Base-by-base conservation (phyloP, 2,329 filamentous ascomycete species). In the Colletotrichum trifolii region DNA sequence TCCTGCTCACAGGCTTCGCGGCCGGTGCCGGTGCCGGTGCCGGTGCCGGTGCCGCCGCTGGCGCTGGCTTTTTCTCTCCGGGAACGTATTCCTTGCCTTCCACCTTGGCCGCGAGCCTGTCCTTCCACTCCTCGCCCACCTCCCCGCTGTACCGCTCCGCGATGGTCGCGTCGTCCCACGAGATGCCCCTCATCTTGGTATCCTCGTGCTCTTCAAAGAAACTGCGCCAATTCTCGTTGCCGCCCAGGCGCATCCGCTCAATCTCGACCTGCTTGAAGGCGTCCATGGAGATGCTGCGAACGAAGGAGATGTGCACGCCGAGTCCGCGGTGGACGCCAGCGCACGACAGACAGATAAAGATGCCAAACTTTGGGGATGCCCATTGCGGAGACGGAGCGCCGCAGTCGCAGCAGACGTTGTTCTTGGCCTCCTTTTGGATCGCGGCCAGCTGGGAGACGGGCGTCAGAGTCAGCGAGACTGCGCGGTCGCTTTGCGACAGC, bases 341-440 rank as follows among this genome's bases (percentile, higher is more conserved):
- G 83, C 96, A 99, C 69, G 91, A 93, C 56, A 99, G 89, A 80
- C 96, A 99, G 85, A 99, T 97, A 83, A 99, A 99, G 78, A 97
- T 93, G 75, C 95, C 95, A 76, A 99, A 97, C 80, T 99, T 99
- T 69, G 96, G 96, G 42, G 94, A 86, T 71, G 96, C 95, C 96
- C 96, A 99, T 91, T 99, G 96, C 68, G 96, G 96, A 72, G 93
- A 96, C 25, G 96, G 95, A 48, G 96, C 95, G 76, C 90, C 90
- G 84, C 96, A 99, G 82, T 99, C 96, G 82, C 94, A 95, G 83
- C 96, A 99, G 73, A 88, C 82, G 76, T 92, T 93, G 80, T 99
- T 99, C 71, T 90, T 89, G 71, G 93, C 91, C 71, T 90, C 90
- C 79, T 97, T 97, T 78, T 97, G 94, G 71, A 98, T 93, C 67